Percentiles rank a stretch among this genome's conserved stretches.
Conservation (phyloP, 768 basidiomycete genomes). For the Psilocybe cubensis region DNA sequence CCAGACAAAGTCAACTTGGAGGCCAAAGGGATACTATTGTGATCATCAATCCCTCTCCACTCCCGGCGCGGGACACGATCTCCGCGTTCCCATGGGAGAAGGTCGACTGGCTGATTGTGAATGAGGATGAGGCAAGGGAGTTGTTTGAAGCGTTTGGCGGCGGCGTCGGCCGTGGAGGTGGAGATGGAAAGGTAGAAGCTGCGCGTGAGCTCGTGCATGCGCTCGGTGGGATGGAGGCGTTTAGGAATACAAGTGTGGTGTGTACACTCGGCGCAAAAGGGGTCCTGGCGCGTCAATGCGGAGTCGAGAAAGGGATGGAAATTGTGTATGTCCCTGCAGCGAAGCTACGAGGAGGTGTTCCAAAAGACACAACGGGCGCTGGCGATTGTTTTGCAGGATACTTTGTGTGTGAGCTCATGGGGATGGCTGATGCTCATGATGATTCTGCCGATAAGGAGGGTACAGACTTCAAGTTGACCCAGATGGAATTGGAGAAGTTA, state of each 20-base stretch:
- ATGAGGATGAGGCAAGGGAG: constrained; percentile 51
- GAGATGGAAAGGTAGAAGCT: background rate
- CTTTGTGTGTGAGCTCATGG: constrained; percentile 59
- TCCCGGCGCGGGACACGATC: constrained; percentile 45
- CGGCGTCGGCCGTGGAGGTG: background rate
- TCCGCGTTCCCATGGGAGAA: constrained; percentile 50
- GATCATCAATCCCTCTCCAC: constrained; percentile 63
- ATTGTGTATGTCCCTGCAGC: constrained; percentile 51
- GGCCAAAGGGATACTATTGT: constrained; percentile 30
- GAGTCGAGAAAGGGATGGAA: constrained; percentile 18
- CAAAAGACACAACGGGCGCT: constrained; percentile 63
- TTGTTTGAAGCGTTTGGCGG: constrained; percentile 32
- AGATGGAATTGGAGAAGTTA: constrained; percentile 34
- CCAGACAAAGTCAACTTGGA: too few relatives aligned
- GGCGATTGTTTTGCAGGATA: constrained; percentile 71
- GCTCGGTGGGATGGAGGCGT: constrained; percentile 24
- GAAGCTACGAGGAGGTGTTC: constrained; percentile 38
- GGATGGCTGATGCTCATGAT: constrained; percentile 32
- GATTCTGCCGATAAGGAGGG: too few relatives aligned
- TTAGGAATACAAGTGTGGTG: constrained; percentile 48
- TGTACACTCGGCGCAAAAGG: constrained; percentile 61
- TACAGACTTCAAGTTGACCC: too few relatives aligned
- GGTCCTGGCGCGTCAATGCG: constrained; percentile 32
- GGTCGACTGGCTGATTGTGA: constrained; percentile 60
- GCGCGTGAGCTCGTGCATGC: constrained; percentile 20